Percentiles rank a stretch among this genome's conserved stretches.
phyloP scores from a whole-genome alignment of 1,284 basidiomycete genomes.

The Cerioporus squamosus region DNA sequence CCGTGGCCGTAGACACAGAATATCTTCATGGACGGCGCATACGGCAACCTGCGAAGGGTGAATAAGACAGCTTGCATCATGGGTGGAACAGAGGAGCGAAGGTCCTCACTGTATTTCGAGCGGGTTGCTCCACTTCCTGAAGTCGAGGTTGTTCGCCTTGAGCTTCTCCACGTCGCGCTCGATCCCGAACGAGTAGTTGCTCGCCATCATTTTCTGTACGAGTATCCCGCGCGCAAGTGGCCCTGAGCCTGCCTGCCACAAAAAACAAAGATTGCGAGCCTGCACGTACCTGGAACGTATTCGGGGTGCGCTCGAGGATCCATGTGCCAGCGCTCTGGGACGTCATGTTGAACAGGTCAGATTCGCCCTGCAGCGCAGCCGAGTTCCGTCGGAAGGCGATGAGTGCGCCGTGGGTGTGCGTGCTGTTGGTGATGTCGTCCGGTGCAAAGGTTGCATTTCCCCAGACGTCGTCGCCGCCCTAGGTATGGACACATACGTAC shows the following conservation, averaged over 20 bases:
- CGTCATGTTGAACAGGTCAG: slow-evolving; percentile 71
- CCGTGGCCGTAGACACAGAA: slow-evolving; percentile 96
- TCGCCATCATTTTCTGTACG: slow-evolving; percentile 81
- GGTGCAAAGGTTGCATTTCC: slow-evolving; percentile 76
- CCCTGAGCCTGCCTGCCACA: no score
- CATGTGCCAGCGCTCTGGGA: slow-evolving; percentile 76
- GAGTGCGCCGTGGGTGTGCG: slow-evolving; percentile 80
- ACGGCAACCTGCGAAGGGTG: slow-evolving; percentile 69
- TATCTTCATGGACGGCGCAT: slow-evolving; percentile 92
- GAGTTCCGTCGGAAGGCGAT: slow-evolving; percentile 73
- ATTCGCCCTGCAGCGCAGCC: slow-evolving; percentile 34
- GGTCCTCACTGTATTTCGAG: slow-evolving; percentile 76
- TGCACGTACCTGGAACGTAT: slow-evolving; percentile 72
- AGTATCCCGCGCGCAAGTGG: neutral
- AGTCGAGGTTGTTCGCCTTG: slow-evolving; percentile 70
- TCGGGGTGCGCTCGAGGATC: slow-evolving; percentile 86
- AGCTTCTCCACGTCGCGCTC: slow-evolving; percentile 77
- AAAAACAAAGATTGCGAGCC: neutral
- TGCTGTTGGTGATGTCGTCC: slow-evolving; percentile 71
- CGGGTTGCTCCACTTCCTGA: slow-evolving; percentile 93
- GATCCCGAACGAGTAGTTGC: slow-evolving; percentile 94
- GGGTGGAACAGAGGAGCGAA: neutral
- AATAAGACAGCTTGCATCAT: neutral
- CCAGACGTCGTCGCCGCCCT: slow-evolving; percentile 94
- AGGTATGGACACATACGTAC: neutral